A percentile compares a stretch with the other conserved stretches of the same genome.
Conservation (phyloP, 2,329 filamentous ascomycete species). For the Ascochyta viciae-villosae region DNA sequence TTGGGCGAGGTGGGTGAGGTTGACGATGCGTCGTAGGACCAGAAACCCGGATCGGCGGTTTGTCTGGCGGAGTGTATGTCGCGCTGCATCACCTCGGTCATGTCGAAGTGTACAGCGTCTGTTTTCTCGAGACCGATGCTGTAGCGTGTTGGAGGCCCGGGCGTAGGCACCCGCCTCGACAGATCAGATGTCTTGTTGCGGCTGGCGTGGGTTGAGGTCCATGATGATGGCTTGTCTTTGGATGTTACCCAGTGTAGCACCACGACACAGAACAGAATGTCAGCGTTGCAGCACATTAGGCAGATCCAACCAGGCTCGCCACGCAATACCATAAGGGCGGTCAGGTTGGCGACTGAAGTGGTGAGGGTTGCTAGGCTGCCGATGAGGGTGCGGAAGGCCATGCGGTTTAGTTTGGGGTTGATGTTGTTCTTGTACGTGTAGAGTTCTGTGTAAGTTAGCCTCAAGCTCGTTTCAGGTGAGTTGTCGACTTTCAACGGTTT, state of each 20-base stretch:
- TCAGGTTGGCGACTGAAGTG: constrained; percentile 67
- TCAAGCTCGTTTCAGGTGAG: background rate
- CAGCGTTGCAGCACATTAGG: constrained; percentile 69
- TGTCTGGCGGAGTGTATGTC: background rate
- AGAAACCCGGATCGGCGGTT: background rate
- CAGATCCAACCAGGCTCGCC: constrained; percentile 72
- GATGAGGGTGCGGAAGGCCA: constrained; percentile 66
- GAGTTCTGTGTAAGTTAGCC: constrained; percentile 51
- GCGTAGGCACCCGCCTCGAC: background rate
- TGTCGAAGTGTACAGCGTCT: background rate
- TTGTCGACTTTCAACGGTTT: too few species aligned
- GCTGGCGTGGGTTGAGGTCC: background rate
- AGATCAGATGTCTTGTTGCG: background rate
- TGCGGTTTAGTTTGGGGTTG: constrained; percentile 56
- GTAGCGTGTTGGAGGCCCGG: background rate
- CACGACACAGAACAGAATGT: constrained; percentile 66
- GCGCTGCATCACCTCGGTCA: too few species aligned
- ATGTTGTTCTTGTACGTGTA: constrained; percentile 62
- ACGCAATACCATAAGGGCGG: constrained; percentile 63
- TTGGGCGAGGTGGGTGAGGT: background rate
- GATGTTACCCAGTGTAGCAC: constrained; percentile 68
- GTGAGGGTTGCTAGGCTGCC: constrained; percentile 64
- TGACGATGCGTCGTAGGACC: background rate
- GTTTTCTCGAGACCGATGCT: background rate
- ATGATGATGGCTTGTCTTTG: constrained; percentile 19